Evolutionary conservation across 1,139 yeast species (phyloP), one percentile per base, ranked within the genome.

Genomic region (Saccharomycopsis hybrid): DNA sequence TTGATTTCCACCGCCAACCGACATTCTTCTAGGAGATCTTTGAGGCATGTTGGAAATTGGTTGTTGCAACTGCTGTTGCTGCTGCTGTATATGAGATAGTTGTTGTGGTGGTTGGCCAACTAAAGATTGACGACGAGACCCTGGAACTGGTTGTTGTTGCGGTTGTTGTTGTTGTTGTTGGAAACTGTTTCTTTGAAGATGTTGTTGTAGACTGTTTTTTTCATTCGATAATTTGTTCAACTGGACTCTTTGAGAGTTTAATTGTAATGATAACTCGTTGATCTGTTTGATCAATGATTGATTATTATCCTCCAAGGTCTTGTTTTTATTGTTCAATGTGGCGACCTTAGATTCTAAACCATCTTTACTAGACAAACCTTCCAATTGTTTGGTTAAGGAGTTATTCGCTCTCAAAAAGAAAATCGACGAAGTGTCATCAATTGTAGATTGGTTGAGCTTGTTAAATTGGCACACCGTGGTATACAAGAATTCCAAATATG

Each of bases 401-500:
- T 30, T 25, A 9, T 41, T 37, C 3, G 30, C 13, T 38, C 49
- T 33, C 5, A 45, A 25, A 40, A 51, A 51, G 32, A 51, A 45
- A 5, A 44, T 30, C 29, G 50, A 46, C 3, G 30, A 18, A 2
- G 4, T 29, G 25, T 8, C 4, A 8, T 55, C 54, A 33, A 56
- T 47, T 43, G 52, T 53, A 2, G 43, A 32, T 9, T 62, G 62
- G 60, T 80, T 83, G 46, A 81, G 64, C 56, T 74, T 77, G 51
- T 73, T 73, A 52, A 73, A 74, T 62, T 85, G 95, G 57, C 87
- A 81, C 72, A 86, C 71, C 53, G 83, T 77, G 2, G 96, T 88
- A 63, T 87, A 89, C 53, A 87, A 69, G 60, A 87, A 86, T 66
- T 89, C 97, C 65, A 89, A 73, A 63, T 89, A 89, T 2, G 97